A percentile compares a stretch with the other conserved stretches of the same genome.
Conservation (phyloP, 495 filamentous ascomycete species). For the Daldinia vernicosa region DNA sequence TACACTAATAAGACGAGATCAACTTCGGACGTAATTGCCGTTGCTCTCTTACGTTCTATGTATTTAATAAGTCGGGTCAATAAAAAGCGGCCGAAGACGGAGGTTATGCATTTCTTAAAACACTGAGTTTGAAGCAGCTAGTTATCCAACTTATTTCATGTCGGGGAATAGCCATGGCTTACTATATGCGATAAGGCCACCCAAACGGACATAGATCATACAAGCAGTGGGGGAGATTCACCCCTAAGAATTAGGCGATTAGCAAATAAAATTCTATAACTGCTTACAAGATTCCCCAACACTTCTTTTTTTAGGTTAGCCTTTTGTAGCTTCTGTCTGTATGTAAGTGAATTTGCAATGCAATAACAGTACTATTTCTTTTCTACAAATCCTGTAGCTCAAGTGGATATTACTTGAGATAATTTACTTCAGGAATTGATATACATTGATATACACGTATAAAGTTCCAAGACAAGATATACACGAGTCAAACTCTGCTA, state of each 20-base stretch:
- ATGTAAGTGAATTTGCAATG: not conserved
- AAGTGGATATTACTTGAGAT: conserved; percentile 5
- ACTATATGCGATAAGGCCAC: conserved; percentile 25
- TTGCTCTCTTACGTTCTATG: not conserved
- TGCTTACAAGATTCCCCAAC: conserved; percentile 9
- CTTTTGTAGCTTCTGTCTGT: not conserved
- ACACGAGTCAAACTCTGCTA: conserved; percentile 21
- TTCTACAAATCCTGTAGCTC: not conserved
- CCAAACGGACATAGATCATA: not conserved
- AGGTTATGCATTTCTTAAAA: conserved; percentile 11
- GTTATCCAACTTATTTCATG: conserved; percentile 6
- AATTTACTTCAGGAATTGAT: conserved; percentile 1
- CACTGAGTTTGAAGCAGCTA: conserved; percentile 5
- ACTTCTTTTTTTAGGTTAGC: not conserved
- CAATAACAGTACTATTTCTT: not conserved
- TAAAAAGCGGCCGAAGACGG: conserved; percentile 33
- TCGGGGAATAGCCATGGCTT: conserved; percentile 12
- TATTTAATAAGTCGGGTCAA: not conserved
- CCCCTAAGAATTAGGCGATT: conserved; percentile 28
- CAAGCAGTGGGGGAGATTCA: conserved; percentile 10
- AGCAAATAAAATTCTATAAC: conserved; percentile 19
- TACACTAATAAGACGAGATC: conserved; percentile 7
- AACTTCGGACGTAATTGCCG: conserved; percentile 9
- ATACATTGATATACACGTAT: not conserved
- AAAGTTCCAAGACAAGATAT: not conserved